Evolutionary conservation across 2,329 filamentous ascomycete genomes (phyloP), one percentile per base, ranked within the genome.

Genomic region (Tolypocladium inflatum): DNA sequence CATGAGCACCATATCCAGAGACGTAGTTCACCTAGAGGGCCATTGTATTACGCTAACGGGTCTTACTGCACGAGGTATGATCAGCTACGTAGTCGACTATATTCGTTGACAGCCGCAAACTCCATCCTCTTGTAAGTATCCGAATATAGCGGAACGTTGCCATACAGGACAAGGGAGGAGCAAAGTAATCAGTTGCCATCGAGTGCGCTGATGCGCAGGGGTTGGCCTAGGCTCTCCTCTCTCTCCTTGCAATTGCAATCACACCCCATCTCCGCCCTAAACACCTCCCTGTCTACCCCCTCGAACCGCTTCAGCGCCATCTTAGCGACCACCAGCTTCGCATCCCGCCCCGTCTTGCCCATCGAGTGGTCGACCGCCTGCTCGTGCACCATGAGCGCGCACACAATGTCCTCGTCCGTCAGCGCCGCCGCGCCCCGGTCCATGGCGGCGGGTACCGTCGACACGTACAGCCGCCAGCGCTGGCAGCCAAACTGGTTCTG

Each of bases 311-410:
- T 70, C 55, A 88, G 63, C 1, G 85, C 86, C 61, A 75, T 74
- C 63, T 84, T 81, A 15, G 87, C 86, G 1, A 83, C 87, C 15
- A 78, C 78, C 5, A 88, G 71, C 72, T 91, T 92, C 0, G 90
- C 91, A 71, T 91, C 89, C 53, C 88, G 79, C 0, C 82, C 81
- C 55, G 85, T 91, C 63, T 78, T 82, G 1, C 83, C 83, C 41
- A 78, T 75, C 1, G 78, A 82, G 61, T 84, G 78, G 2, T 84
- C 82, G n/a, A 90, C 71, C 11, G 91, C 80, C 48, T 79, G 70
- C 15, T 84, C 81, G 67, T 97, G 93, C 17, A 97, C 80, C 68
- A 95, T 78, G 9, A 96, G 79, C 30, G 84, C 90, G 8, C 87
- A 88, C 0, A 90, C 76, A 7, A 92, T 81, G 63, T 77, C 80